Evolutionary conservation across 306 rosid genomes (phyloP).

Genomic region (Fragaria iinumae): DNA sequence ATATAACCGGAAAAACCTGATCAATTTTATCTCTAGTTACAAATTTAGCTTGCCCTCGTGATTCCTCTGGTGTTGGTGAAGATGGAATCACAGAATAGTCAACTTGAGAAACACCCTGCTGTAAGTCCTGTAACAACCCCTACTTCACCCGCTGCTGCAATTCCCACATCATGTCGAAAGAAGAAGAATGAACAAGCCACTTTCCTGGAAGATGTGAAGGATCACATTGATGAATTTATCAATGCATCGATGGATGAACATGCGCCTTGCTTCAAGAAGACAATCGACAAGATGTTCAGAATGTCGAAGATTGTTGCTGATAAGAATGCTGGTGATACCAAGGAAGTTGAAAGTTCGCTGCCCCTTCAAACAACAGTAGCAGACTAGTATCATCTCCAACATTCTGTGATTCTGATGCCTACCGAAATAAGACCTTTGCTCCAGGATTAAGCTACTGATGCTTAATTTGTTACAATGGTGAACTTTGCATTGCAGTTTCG

Average conservation of each 20-base stretch:
- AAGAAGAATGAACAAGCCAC: conserved; percentile 71
- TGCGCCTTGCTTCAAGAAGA: conserved; percentile 74
- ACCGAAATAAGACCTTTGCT: background rate
- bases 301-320: conserved; percentile 78
- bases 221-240: conserved; percentile 84
- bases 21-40: background rate
- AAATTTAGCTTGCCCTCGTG: background rate
- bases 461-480: background rate
- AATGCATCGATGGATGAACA: conserved; percentile 91
- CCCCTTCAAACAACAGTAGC: conserved; percentile 57
- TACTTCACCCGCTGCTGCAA: conserved; percentile 34
- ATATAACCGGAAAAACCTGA: background rate
- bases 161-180: conserved; percentile 64
- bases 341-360: conserved; percentile 74
- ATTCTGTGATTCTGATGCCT: background rate
- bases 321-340: conserved; percentile 41
- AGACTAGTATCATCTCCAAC: conserved; percentile 31
- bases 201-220: conserved; percentile 81
- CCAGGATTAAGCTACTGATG: background rate
- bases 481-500: background rate
- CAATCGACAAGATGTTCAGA: conserved; percentile 79
- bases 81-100: conserved; percentile 59
- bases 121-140: conserved; percentile 21
- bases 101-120: conserved; percentile 37
- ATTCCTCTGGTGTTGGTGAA: conserved; percentile 8